phyloP scores from a whole-genome alignment of 2,329 filamentous ascomycete genomes.

The Colletotrichum simmondsii region DNA sequence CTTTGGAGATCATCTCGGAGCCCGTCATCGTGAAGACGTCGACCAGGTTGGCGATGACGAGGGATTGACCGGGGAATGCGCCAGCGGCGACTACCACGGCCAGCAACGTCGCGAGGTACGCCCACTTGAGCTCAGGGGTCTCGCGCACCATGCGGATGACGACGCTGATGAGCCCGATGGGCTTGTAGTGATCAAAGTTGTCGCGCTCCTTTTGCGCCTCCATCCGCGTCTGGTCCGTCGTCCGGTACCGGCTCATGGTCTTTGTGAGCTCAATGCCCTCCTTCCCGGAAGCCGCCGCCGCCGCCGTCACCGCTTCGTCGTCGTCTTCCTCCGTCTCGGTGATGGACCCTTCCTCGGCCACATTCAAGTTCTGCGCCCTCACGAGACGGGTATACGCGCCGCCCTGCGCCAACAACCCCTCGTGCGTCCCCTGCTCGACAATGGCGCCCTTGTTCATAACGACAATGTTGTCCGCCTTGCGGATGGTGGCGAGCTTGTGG shows the following conservation, averaged over 20 bases:
- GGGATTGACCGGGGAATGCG: conserved; percentile 54
- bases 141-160: conserved; percentile 48
- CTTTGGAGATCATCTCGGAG: conserved; percentile 46
- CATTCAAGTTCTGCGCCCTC: conserved; percentile 48
- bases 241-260: conserved; percentile 45
- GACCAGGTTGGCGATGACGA: conserved; percentile 53
- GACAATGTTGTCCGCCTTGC: conserved; percentile 71
- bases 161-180: conserved; percentile 42
- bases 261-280: conserved; percentile 39
- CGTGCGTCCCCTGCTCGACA: conserved; percentile 70
- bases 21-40: conserved; percentile 51
- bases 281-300: background rate
- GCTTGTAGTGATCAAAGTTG: conserved; percentile 47
- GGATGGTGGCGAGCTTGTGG: conserved; percentile 66
- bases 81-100: conserved; percentile 45
- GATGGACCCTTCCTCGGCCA: conserved; percentile 37
- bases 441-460: conserved; percentile 68
- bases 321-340: conserved; percentile 41
- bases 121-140: conserved; percentile 48
- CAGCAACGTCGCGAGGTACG: conserved; percentile 46
- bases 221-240: conserved; percentile 43
- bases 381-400: conserved; percentile 66
- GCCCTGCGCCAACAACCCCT: conserved; percentile 57
- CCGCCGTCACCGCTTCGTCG: conserved; percentile 2
- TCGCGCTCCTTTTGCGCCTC: conserved; percentile 48